These are phyloP conservation scores for Fomitopsis schrenkii DNA, from an alignment of 1,284 basidiomycete species.

Conservation along the genomic window DNA sequence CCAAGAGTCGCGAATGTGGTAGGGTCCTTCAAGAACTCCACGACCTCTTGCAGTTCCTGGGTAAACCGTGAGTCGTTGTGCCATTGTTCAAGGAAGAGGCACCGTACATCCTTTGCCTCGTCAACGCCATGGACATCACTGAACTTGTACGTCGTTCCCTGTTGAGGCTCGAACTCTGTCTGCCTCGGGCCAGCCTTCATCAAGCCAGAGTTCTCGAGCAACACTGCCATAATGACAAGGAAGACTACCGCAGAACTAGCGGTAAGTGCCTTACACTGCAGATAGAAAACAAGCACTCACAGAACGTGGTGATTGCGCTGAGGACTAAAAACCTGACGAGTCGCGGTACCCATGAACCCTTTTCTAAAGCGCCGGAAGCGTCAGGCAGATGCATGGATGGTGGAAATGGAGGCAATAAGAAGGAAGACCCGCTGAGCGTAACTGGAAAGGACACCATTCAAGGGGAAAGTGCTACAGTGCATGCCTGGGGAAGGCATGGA, in stretches of 20 bases:
- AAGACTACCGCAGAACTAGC: slow-evolving; percentile 54
- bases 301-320: slow-evolving; percentile 22
- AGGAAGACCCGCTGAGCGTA: neutral
- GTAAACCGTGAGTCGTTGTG: neutral
- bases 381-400: neutral
- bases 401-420: neutral
- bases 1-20: slow-evolving; percentile 84
- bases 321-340: slow-evolving; percentile 57
- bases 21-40: slow-evolving; percentile 91
- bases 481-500: too few species aligned
- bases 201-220: slow-evolving; percentile 89
- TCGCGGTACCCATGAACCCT: slow-evolving; percentile 56
- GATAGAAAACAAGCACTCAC: slow-evolving; percentile 14
- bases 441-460: too few species aligned
- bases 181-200: slow-evolving; percentile 82
- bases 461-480: too few species aligned
- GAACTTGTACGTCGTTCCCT: slow-evolving; percentile 83
- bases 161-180: slow-evolving; percentile 71
- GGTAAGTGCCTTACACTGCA: slow-evolving; percentile 23
- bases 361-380: neutral
- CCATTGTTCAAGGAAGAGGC: neutral
- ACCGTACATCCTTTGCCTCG: slow-evolving; percentile 79
- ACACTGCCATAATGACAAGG: slow-evolving; percentile 79
- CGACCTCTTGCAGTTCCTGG: slow-evolving; percentile 88
- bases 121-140: slow-evolving; percentile 93